Base-by-base conservation (phyloP, 768 basidiomycete genomes). In the Erythrobasidium yunnanense region DNA sequence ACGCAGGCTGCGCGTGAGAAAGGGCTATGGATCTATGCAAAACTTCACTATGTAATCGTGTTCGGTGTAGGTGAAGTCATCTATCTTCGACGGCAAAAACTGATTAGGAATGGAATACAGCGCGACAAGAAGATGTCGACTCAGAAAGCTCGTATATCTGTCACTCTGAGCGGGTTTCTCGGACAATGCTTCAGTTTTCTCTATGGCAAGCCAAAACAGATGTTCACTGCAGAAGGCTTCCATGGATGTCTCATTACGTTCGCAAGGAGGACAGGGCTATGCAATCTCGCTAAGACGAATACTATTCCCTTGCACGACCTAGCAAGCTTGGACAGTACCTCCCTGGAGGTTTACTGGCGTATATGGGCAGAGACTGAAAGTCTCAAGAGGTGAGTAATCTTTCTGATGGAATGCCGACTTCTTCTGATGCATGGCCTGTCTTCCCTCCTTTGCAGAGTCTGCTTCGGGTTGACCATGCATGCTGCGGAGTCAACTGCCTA, bases 171-270 rank as follows among this genome's bases (percentile, higher is more conserved):
- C 30, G 54, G 54, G 7, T 32, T 55, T 2, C 54, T 55, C 3
- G 54, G 54, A 5, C 54, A 55, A 55, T 55, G 54, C 25, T 55
- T 55, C 33, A 55, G 54, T 23, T 55, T 55, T 20, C 30, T 55
- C 11, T 55, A 55, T 23, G 54, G 54, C 13, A 23, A 55, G 42
- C 54, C 54, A 4, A 55, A 55, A 20, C 54, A 55, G n/a, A 55
- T 55, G 54, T 55, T 55, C 25, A 55, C 54, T 2, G 54, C 54
- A 32, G 54, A 55, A 32, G 34, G 33, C 11, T 55, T 55, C 23
- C 54, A 55, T 22, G 54, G 54, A 18, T 55, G 54, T 20, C 30
- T 55, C 18, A 22, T 22, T 23, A 55, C 54, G 34, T 55, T 55
- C 23, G 54, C 54, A 35, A 30, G 54, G 15, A 32, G 54, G 4